phyloP scores from a whole-genome alignment of 331 rosid species.

The Erythrophleum ivorense region DNA sequence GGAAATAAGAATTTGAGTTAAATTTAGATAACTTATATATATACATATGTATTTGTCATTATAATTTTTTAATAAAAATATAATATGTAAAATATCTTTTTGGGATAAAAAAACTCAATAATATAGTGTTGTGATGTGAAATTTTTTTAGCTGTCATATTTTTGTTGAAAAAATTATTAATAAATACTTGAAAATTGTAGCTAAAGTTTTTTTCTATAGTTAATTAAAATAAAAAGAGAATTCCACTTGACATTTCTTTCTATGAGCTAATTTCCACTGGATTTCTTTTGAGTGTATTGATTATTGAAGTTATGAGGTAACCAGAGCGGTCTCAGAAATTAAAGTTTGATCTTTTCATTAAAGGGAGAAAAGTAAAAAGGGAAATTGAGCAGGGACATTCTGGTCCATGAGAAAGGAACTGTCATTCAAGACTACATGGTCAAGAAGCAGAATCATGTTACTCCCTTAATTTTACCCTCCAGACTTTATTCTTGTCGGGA shows the following conservation, averaged over 20 bases:
- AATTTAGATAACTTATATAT: too few species aligned
- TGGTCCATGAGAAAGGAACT: constrained; percentile 55
- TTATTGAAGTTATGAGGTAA: background rate
- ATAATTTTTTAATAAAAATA: too few species aligned
- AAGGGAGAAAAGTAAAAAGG: constrained; percentile 32
- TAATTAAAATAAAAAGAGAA: too few species aligned
- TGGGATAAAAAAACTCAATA: background rate
- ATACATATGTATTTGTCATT: too few species aligned
- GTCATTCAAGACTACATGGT: constrained; percentile 69
- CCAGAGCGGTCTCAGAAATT: background rate
- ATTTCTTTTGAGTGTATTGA: background rate
- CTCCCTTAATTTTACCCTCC: constrained; percentile 53
- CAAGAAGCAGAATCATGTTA: constrained; percentile 67
- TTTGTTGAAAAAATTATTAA: too few species aligned
- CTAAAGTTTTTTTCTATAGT: too few species aligned
- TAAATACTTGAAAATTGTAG: too few species aligned
- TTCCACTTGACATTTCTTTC: too few species aligned
- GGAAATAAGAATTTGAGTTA: too few species aligned
- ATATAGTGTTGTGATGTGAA: background rate
- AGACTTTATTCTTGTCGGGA: constrained; percentile 40
- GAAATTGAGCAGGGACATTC: constrained; percentile 49
- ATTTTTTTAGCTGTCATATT: background rate
- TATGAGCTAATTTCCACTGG: too few species aligned
- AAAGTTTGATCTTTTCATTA: constrained; percentile 1
- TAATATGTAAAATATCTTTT: background rate